A percentile compares a stretch with the other conserved stretches of the same genome.
These are phyloP conservation scores for Amanita molliuscula DNA, from an alignment of 768 basidiomycete genomes.

Conservation along the genomic window DNA sequence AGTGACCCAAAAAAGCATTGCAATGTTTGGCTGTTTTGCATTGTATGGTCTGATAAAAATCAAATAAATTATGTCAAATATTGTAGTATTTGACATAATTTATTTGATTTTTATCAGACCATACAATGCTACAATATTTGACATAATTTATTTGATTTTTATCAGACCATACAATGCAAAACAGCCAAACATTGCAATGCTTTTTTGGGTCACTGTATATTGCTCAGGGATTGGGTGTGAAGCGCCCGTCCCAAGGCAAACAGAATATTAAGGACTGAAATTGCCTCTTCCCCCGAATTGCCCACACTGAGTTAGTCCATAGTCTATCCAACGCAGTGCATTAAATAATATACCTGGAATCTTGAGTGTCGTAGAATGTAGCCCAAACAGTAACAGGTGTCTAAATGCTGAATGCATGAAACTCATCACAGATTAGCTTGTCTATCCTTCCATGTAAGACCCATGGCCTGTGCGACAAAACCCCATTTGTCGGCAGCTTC, in stretches of 20 bases:
- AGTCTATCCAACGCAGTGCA: background rate
- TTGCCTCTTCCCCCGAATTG: conserved; percentile 22
- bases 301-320: background rate
- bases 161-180: no score
- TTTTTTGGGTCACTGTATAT: no score
- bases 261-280: conserved; percentile 77
- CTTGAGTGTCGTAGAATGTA: background rate
- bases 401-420: background rate
- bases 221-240: background rate
- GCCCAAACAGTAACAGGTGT: background rate
- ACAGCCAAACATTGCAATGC: no score
- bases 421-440: conserved; percentile 10
- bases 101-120: no score
- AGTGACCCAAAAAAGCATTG: no score
- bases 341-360: background rate
- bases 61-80: no score
- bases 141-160: no score
- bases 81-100: no score
- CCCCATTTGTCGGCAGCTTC: conserved; percentile 73
- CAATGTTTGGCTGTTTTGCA: no score
- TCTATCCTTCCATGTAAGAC: conserved; percentile 28
- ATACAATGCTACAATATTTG: no score
- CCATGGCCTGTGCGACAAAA: conserved; percentile 61
- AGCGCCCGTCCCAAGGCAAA: conserved; percentile 89
- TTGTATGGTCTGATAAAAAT: no score